phyloP scores from a whole-genome alignment of 257 asterid species.

The Lithospermum erythrorhizon region DNA sequence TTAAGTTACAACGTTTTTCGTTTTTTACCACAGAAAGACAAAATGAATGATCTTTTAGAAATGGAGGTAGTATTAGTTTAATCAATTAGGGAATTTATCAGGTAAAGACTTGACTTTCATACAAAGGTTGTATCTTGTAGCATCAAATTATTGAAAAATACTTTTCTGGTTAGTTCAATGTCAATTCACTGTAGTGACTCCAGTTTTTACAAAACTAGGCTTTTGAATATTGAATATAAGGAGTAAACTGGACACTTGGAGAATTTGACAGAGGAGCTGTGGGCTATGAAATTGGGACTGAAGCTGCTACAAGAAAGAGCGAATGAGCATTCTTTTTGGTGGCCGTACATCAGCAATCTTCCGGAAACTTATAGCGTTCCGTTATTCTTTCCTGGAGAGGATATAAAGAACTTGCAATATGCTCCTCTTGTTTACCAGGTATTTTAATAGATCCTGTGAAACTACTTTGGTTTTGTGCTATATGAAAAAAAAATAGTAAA shows the following conservation, averaged over 20 bases:
- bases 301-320: constrained; percentile 92
- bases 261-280: constrained; percentile 97
- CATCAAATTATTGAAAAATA: too few species aligned
- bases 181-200: constrained; percentile 28
- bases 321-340: constrained; percentile 77
- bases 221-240: constrained; percentile 57
- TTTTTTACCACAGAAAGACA: too few species aligned
- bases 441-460: not conserved
- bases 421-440: constrained; percentile 99
- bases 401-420: constrained; percentile 81
- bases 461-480: not conserved
- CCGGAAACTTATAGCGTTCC: constrained; percentile 73
- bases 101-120: not conserved
- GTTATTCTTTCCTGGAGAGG: constrained; percentile 91
- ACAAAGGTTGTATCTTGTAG: too few species aligned
- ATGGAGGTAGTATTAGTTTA: too few species aligned
- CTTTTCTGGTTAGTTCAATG: not conserved
- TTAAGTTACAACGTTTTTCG: too few species aligned
- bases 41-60: too few species aligned
- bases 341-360: constrained; percentile 93
- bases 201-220: constrained; percentile 46
- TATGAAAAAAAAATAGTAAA: not conserved
- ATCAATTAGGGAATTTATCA: not conserved
- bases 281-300: constrained; percentile 93
- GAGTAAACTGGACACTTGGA: constrained; percentile 77